Base-by-base conservation (phyloP, 225 moss, liverwort and hornwort genomes). In the Physcomitrium patens region DNA sequence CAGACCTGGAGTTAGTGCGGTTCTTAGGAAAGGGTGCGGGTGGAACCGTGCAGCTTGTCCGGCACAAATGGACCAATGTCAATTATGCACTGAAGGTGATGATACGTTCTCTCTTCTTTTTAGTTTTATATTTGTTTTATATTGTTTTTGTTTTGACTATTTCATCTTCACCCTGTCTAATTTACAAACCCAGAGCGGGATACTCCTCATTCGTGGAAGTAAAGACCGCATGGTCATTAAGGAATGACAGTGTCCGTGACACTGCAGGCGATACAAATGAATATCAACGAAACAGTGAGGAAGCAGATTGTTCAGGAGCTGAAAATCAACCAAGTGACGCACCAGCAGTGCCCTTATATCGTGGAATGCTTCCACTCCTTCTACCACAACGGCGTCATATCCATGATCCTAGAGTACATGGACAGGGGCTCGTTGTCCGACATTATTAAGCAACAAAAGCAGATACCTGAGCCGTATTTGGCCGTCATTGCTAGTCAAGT, bases 281-380 rank as follows among this genome's bases (percentile, higher is more conserved):
- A 91, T 63, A 87, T 93, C 42, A 80, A 91, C 51, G 93, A 93
- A 71, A 91, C 86, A 31, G 85, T 86, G 16, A 82, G 93, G 74
- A 91, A 65, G 80, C 93, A 93, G 77, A 93, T 93, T 63, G 91
- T 93, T 10, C 93, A 91, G 54, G 93, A 93, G 68, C 85, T 93
- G 56, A 93, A 85, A 77, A 93, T 93, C 82, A 93, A 93, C 70
- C 89, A 87, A 51, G 85, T 89, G 58, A 82, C 91, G 0, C 90
- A 90, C 69, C 81, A 88, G 0, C 90, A 91, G 76, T 89, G 87
- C 77, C 58, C 78, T 11, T 80, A 91, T 73, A 89, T 93, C 13
- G 93, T 93, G 42, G 87, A 89, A 22, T 91, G 86, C 71, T 86
- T 87, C 69, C 89, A 89, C 73, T 89, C 93, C 24, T 93, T 91